phyloP scores from a whole-genome alignment of 2,329 filamentous ascomycete genomes.

The Alternaria novae-zelandiae region DNA sequence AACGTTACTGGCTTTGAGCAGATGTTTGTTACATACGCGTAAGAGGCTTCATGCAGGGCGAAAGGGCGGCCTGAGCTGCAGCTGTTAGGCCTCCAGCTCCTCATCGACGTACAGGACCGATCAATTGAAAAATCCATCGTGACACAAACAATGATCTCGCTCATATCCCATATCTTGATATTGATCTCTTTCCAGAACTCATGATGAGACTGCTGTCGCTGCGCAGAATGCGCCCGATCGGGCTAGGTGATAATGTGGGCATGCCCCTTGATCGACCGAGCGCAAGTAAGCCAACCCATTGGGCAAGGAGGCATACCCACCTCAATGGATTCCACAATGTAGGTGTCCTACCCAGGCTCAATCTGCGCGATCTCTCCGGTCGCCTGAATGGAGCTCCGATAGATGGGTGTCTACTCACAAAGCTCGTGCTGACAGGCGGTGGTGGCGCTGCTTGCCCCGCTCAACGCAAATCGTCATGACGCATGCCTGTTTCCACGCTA shows the following conservation, averaged over 20 bases:
- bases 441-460: constrained; percentile 5
- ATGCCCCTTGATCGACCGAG: neutral
- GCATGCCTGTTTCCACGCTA: constrained; percentile 1
- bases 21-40: constrained; percentile 36
- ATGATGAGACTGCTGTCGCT: neutral
- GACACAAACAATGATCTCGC: neutral
- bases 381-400: neutral
- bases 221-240: neutral
- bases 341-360: neutral
- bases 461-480: constrained; percentile 7
- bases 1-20: constrained; percentile 35
- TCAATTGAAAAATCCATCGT: neutral
- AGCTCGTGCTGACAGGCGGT: neutral
- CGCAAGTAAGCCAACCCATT: neutral
- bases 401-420: neutral
- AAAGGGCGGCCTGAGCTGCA: neutral
- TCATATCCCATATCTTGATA: neutral
- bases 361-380: neutral
- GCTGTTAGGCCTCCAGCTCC: neutral
- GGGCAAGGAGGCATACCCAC: neutral
- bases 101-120: neutral
- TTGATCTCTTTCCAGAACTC: neutral
- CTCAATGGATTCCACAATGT: neutral
- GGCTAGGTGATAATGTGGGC: neutral
- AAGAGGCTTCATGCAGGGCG: constrained; percentile 20